These are phyloP conservation scores for Dichomitus squalens DNA, from an alignment of 1,284 basidiomycete genomes.

Conservation along the genomic window DNA sequence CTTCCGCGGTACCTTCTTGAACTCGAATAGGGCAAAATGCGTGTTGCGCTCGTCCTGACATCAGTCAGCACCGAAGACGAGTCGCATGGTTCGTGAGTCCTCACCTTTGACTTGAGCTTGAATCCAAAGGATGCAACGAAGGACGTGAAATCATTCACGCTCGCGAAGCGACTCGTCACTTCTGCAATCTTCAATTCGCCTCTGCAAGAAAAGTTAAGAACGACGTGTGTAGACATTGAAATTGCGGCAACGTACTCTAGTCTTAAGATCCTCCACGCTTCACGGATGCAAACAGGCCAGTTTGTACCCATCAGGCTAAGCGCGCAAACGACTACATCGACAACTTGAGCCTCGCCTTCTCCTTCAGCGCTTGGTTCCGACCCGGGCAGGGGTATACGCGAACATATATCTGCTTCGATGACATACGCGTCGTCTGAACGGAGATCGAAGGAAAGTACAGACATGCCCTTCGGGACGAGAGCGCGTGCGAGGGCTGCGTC, in stretches of 20 bases:
- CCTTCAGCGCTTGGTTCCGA: conserved; percentile 49
- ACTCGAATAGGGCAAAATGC: conserved; percentile 89
- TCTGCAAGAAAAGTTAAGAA: conserved; percentile 41
- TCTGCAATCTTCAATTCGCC: conserved; percentile 93
- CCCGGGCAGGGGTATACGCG: conserved; percentile 80
- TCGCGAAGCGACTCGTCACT: conserved; percentile 87
- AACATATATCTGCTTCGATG: conserved; percentile 79
- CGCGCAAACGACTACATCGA: conserved; percentile 92
- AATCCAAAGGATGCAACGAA: conserved; percentile 83
- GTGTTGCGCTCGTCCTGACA: conserved; percentile 78
- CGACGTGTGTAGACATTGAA: not conserved
- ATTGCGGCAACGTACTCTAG: conserved; percentile 60
- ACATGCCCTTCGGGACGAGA: conserved; percentile 68
- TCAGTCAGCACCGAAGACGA: conserved; percentile 1
- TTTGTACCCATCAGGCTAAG: conserved; percentile 97
- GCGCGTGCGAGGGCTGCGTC: conserved; percentile 87
- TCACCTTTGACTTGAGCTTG: conserved; percentile 72
- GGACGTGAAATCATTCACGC: conserved; percentile 75
- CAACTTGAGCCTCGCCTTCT: conserved; percentile 69
- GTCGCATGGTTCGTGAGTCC: conserved; percentile 15
- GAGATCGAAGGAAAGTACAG: conserved; percentile 81
- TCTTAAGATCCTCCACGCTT: conserved; percentile 87
- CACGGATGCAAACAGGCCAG: conserved; percentile 89
- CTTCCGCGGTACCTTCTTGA: conserved; percentile 64
- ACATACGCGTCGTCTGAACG: conserved; percentile 76